These are phyloP conservation scores for Colletotrichum liaoningense DNA, from an alignment of 2,329 filamentous ascomycete genomes.

Conservation along the genomic window DNA sequence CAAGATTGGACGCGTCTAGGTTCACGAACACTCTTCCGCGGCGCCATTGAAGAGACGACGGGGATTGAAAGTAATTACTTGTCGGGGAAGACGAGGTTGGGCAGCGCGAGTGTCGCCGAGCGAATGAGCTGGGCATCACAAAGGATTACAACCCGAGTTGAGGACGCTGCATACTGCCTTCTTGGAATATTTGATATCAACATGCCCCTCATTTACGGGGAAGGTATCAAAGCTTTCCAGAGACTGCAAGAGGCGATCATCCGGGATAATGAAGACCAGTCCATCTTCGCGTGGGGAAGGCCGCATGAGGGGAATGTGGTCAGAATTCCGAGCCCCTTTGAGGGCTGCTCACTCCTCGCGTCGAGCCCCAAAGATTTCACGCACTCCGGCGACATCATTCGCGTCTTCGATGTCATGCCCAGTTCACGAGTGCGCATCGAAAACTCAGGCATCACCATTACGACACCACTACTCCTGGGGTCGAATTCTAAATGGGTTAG, in stretches of 20 bases:
- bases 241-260: slow-evolving; percentile 31
- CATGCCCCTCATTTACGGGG: slow-evolving; percentile 43
- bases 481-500: too few species aligned
- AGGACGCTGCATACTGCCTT: slow-evolving; percentile 43
- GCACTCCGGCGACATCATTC: neutral
- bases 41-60: neutral
- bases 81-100: slow-evolving; percentile 10
- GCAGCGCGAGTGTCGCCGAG: slow-evolving; percentile 36
- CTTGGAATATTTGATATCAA: slow-evolving; percentile 43
- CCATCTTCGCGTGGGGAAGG: neutral
- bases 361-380: neutral
- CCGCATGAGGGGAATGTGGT: neutral
- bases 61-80: neutral
- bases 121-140: slow-evolving; percentile 43
- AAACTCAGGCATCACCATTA: neutral
- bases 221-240: slow-evolving; percentile 39
- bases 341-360: neutral
- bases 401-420: neutral
- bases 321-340: neutral
- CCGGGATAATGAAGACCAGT: neutral
- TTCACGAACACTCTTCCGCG: neutral
- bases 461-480: neutral
- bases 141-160: slow-evolving; percentile 36
- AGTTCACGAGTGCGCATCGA: neutral
- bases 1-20: neutral